Evolutionary conservation across 257 asterid species (phyloP).

Genomic region (Verbena officinalis): DNA sequence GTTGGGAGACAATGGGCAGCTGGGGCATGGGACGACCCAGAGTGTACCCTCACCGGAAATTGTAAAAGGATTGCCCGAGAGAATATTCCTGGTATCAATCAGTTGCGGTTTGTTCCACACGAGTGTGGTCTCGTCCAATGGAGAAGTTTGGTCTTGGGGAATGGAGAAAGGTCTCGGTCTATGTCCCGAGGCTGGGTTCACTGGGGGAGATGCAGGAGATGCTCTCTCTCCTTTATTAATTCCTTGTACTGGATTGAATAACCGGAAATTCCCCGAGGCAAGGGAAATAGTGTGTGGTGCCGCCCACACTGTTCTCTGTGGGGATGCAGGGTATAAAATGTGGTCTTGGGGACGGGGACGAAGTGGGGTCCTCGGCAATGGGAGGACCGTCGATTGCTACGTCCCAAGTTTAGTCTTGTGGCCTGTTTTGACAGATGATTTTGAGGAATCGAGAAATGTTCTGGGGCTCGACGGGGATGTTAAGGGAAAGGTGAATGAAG

Average conservation of each 20-base stretch:
- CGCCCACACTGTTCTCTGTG: constrained; percentile 84
- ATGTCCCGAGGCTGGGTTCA: constrained; percentile 80
- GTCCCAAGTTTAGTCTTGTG: constrained; percentile 61
- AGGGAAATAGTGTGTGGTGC: constrained; percentile 84
- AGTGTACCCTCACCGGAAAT: constrained; percentile 58
- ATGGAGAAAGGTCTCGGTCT: constrained; percentile 94
- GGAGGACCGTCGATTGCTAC: constrained; percentile 49
- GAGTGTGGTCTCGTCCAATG: constrained; percentile 75
- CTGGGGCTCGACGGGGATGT: constrained; percentile 19
- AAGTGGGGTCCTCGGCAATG: constrained; percentile 90
- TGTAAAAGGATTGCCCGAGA: constrained; percentile 54
- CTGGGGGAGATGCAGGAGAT: constrained; percentile 76
- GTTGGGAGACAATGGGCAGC: constrained; percentile 90
- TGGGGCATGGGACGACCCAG: constrained; percentile 84
- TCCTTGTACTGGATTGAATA: constrained; percentile 42
- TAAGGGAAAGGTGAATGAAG: constrained; percentile 41
- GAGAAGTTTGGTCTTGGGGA: constrained; percentile 97
- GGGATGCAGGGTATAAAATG: constrained; percentile 66
- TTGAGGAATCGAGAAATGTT: constrained; percentile 21
- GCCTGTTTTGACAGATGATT: constrained; percentile 62
- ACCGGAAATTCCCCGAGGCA: constrained; percentile 57
- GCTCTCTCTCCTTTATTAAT: constrained; percentile 65
- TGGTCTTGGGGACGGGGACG: constrained; percentile 98
- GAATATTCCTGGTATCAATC: constrained; percentile 56
- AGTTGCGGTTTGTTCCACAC: constrained; percentile 92